phyloP scores from a whole-genome alignment of 2,329 filamentous ascomycete species.

The Penicillium sp. region DNA sequence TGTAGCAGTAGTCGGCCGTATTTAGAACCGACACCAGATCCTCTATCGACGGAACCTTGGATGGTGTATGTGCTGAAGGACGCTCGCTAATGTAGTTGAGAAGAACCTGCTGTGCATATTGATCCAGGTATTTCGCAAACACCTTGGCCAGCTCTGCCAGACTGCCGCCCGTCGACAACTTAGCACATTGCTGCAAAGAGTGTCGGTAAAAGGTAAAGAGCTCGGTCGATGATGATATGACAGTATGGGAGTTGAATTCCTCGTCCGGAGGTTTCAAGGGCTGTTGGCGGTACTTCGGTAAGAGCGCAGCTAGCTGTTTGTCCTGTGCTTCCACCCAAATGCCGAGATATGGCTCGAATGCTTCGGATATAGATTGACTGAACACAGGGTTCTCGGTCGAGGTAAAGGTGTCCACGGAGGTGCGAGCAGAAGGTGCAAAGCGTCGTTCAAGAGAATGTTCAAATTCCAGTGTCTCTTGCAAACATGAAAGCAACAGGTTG shows the following conservation, averaged over 20 bases:
- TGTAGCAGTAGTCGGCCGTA: constrained; percentile 95
- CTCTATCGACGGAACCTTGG: constrained; percentile 55
- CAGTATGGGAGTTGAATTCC: constrained; percentile 83
- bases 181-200: constrained; percentile 88
- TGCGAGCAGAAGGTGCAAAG: constrained; percentile 65
- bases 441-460: constrained; percentile 84
- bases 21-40: constrained; percentile 85
- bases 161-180: constrained; percentile 84
- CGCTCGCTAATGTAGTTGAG: constrained; percentile 65
- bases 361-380: constrained; percentile 86
- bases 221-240: constrained; percentile 91
- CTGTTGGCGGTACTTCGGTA: constrained; percentile 82
- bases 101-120: constrained; percentile 90
- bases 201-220: constrained; percentile 96
- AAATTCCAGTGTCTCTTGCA: constrained; percentile 95
- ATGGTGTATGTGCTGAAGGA: constrained; percentile 51
- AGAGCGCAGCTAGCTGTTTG: constrained; percentile 73
- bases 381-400: constrained; percentile 75
- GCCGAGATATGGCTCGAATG: constrained; percentile 94
- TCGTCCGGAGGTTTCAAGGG: constrained; percentile 77
- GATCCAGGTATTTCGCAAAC: constrained; percentile 88
- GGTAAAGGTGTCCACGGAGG: constrained; percentile 84
- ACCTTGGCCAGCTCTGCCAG: constrained; percentile 79
- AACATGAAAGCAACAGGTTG: constrained; percentile 76
- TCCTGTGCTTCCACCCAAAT: constrained; percentile 97